Conservation (phyloP, 1,284 basidiomycete species). For the Trametes hirsuta region DNA sequence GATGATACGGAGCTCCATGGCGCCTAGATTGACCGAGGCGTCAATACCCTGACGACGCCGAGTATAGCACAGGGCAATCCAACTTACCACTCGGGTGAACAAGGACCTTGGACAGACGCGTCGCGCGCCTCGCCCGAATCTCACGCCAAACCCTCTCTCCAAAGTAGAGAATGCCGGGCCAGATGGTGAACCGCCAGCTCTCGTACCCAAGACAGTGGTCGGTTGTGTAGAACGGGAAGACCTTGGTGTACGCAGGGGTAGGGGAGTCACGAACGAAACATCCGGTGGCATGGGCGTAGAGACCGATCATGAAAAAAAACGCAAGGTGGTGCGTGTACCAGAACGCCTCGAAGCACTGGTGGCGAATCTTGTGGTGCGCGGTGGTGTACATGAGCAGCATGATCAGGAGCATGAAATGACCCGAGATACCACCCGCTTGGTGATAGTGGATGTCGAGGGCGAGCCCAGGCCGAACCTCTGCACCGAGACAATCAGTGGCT, state of each 20-base stretch:
- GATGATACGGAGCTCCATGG: conserved; percentile 87
- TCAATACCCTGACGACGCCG: conserved; percentile 7
- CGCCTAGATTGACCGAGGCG: conserved; percentile 45
- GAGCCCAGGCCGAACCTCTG: conserved; percentile 76
- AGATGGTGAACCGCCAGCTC: conserved; percentile 87
- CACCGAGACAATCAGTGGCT: conserved; percentile 1
- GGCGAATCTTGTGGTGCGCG: conserved; percentile 80
- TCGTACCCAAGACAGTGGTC: conserved; percentile 84
- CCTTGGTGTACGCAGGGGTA: conserved; percentile 63
- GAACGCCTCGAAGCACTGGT: conserved; percentile 89
- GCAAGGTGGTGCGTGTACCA: conserved; percentile 94
- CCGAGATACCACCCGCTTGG: conserved; percentile 84
- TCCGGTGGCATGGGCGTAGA: conserved; percentile 88
- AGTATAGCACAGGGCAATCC: background rate
- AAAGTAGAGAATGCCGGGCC: conserved; percentile 86
- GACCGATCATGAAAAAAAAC: conserved; percentile 88
- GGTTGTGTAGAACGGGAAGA: conserved; percentile 84
- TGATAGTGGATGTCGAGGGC: conserved; percentile 86
- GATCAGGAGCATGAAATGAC: conserved; percentile 88
- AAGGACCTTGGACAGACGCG: conserved; percentile 78
- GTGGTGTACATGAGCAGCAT: conserved; percentile 88
- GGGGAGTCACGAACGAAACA: conserved; percentile 88
- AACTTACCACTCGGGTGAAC: conserved; percentile 77
- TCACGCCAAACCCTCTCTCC: conserved; percentile 82
- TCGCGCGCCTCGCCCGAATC: conserved; percentile 73